phyloP scores from a whole-genome alignment of 768 basidiomycete species.

The Clathrus columnatus region DNA sequence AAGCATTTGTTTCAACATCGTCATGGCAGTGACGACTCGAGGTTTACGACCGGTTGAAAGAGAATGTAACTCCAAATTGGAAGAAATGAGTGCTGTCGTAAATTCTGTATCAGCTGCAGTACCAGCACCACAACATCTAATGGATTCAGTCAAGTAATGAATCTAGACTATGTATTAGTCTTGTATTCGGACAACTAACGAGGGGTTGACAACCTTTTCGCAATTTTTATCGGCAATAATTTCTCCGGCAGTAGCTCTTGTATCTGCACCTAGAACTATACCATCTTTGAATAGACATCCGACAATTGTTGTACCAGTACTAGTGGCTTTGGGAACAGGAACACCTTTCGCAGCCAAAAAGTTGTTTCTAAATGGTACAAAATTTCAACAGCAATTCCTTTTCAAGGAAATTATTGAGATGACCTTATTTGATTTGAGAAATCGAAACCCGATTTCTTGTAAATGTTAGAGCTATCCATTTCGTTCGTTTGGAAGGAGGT shows the following conservation, averaged over 20 bases:
- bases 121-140: constrained; percentile 96
- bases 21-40: constrained; percentile 95
- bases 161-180: constrained; percentile 47
- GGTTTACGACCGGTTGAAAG: constrained; percentile 88
- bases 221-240: constrained; percentile 99
- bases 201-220: constrained; percentile 68
- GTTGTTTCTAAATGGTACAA: constrained; percentile 43
- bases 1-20: constrained; percentile 94
- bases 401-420: constrained; percentile 4
- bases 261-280: constrained; percentile 92
- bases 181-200: background rate
- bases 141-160: constrained; percentile 91
- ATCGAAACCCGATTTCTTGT: constrained; percentile 57
- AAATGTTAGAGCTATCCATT: constrained; percentile 42
- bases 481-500: background rate
- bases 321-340: constrained; percentile 74
- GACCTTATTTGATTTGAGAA: constrained; percentile 72
- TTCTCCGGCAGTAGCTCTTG: constrained; percentile 85
- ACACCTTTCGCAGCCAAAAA: constrained; percentile 65
- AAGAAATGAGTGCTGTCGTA: constrained; percentile 88
- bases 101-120: constrained; percentile 99
- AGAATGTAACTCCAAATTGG: constrained; percentile 89
- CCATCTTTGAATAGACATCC: constrained; percentile 91
- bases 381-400: background rate
- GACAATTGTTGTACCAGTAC: constrained; percentile 96